Conservation (phyloP, 768 basidiomycete genomes). For the Calvatia gigantea region DNA sequence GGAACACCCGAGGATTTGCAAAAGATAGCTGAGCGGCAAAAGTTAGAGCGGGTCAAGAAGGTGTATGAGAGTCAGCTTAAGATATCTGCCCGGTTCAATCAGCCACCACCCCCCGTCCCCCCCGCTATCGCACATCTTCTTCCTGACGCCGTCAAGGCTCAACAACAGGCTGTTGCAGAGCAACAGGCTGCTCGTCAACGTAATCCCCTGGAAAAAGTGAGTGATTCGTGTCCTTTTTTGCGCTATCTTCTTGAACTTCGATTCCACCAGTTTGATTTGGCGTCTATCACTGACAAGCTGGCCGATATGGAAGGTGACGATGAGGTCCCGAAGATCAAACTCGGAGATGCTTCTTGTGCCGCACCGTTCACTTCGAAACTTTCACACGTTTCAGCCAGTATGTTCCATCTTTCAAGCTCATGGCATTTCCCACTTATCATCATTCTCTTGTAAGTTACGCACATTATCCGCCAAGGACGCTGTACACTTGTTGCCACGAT, state of each 20-base stretch:
- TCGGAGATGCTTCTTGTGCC: slow-evolving; percentile 98
- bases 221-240: slow-evolving; percentile 18
- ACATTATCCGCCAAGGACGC: slow-evolving; percentile 97
- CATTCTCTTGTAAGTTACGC: slow-evolving; percentile 58
- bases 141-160: slow-evolving; percentile 89
- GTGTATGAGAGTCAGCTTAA: slow-evolving; percentile 95
- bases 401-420: slow-evolving; percentile 28
- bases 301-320: slow-evolving; percentile 93
- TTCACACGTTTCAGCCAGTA: slow-evolving; percentile 95
- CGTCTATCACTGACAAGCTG: slow-evolving; percentile 36
- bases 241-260: slow-evolving; percentile 2
- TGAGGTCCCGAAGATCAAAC: slow-evolving; percentile 96
- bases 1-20: slow-evolving; percentile 89
- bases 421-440: background rate
- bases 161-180: slow-evolving; percentile 72
- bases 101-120: slow-evolving; percentile 92
- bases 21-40: slow-evolving; percentile 91
- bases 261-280: slow-evolving; percentile 28
- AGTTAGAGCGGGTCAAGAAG: slow-evolving; percentile 88
- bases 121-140: slow-evolving; percentile 81
- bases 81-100: slow-evolving; percentile 86
- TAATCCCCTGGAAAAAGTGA: slow-evolving; percentile 91
- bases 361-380: slow-evolving; percentile 99
- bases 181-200: slow-evolving; percentile 62
- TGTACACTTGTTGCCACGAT: slow-evolving; percentile 98